These are phyloP conservation scores for Trichoderma atroviride DNA, from an alignment of 2,329 filamentous ascomycete genomes.

Conservation along the genomic window DNA sequence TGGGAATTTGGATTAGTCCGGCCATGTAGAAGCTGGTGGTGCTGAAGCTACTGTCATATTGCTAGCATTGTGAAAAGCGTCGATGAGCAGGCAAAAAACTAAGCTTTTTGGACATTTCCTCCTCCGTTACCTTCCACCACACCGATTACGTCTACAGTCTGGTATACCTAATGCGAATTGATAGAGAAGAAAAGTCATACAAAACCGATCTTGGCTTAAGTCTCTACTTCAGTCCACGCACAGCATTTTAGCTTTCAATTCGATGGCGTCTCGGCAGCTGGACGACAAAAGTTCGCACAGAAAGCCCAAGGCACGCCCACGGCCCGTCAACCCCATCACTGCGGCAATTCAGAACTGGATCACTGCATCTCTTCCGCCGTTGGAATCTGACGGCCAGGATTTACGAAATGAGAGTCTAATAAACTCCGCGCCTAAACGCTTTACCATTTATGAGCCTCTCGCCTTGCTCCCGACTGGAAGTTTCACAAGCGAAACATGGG, in stretches of 20 bases:
- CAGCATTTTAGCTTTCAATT: neutral
- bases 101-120: neutral
- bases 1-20: neutral
- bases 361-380: slow-evolving; percentile 19
- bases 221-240: no score
- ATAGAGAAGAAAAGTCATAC: neutral
- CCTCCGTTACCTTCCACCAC: neutral
- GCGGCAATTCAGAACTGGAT: slow-evolving; percentile 39
- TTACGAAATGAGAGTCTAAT: slow-evolving; percentile 39
- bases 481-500: slow-evolving; percentile 51
- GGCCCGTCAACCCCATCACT: slow-evolving; percentile 38
- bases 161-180: neutral
- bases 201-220: neutral
- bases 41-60: neutral
- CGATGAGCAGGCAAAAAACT: neutral
- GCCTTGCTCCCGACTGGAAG: slow-evolving; percentile 62
- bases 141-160: neutral
- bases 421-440: slow-evolving; percentile 56
- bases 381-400: neutral
- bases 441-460: slow-evolving; percentile 64
- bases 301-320: slow-evolving; percentile 35
- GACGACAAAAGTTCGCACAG: slow-evolving; percentile 21
- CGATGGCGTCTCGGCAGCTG: neutral
- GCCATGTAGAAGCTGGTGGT: neutral
- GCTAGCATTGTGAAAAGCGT: neutral